phyloP scores from a whole-genome alignment of 306 rosid species.

The Quercus gilva region DNA sequence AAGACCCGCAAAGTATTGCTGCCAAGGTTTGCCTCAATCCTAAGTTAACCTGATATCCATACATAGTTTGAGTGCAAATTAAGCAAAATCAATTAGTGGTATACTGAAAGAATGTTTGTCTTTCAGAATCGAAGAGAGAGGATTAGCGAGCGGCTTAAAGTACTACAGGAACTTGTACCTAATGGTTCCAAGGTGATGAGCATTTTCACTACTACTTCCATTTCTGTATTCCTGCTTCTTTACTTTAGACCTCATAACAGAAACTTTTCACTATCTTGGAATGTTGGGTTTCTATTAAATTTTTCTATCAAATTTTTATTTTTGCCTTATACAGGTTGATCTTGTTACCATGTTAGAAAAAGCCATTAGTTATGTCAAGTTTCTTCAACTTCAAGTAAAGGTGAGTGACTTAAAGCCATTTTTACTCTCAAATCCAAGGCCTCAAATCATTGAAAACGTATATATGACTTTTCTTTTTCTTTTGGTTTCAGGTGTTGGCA shows the following conservation, averaged over 20 bases:
- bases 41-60: slow-evolving; percentile 3
- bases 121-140: slow-evolving; percentile 90
- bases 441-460: background rate
- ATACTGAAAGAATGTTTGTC: slow-evolving; percentile 41
- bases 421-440: background rate
- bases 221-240: slow-evolving; percentile 9
- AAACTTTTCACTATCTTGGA: background rate
- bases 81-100: slow-evolving; percentile 5
- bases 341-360: slow-evolving; percentile 95
- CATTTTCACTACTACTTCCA: background rate
- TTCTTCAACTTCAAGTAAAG: slow-evolving; percentile 96
- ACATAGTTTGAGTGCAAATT: background rate
- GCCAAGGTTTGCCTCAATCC: slow-evolving; percentile 72
- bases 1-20: slow-evolving; percentile 88
- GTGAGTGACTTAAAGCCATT: slow-evolving; percentile 32
- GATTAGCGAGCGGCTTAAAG: slow-evolving; percentile 87
- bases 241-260: no score
- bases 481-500: slow-evolving; percentile 60
- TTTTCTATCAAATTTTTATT: background rate
- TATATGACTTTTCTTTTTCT: background rate
- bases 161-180: slow-evolving; percentile 77
- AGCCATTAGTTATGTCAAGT: slow-evolving; percentile 84
- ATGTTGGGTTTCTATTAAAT: background rate
- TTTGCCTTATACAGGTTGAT: slow-evolving; percentile 56
- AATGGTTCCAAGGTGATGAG: slow-evolving; percentile 80